Base-by-base conservation (phyloP, 2,329 filamentous ascomycete genomes). In the Rachicladosporium sp. region DNA sequence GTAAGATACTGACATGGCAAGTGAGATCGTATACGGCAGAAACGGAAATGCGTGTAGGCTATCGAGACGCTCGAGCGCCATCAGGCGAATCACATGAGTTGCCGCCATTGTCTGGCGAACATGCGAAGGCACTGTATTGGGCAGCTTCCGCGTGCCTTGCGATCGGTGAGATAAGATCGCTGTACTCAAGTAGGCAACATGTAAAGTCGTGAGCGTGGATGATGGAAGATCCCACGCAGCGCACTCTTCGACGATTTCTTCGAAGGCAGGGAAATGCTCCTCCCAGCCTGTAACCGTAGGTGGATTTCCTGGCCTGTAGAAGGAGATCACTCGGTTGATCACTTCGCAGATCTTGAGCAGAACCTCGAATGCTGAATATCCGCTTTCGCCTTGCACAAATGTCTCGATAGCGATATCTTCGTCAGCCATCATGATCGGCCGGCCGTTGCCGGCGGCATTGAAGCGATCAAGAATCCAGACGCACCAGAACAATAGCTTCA, bases 101-200 rank as follows among this genome's bases (percentile, higher is more conserved):
- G 72, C 69, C 12, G 70, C 71, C 4, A 73, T 62, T 23, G 66
- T 68, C 49, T 73, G 71, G 10, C 73, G 68, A 10, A 71, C 62
- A 35, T 69, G 69, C 1, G 70, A 74, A 4, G 67, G 57, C 4
- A 65, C 8, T 1, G 40, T 42, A 29, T 65, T 62, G 33, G 70
- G 50, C 10, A 56, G 50, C 19, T 50, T 46, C 37, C 65, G 10
- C 61, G 64, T 27, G 57, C 62, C 40, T 31, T 52, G 63, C 54
- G 68, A 68, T 32, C 71, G 69, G 52, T 73, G 71, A 2, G 71
- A 73, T 2, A 73, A 59, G 49, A 76, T 74, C 29, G 69, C 70
- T 37, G 73, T 69, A 12, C 68, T 65, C 48, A 75, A 68, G 42
- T 76, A 74, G 51, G 69, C 74, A 2, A 76, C 53, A 41, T 75